Evolutionary conservation across 2,329 filamentous ascomycete genomes (phyloP).

Genomic region (Penicillium sp.): DNA sequence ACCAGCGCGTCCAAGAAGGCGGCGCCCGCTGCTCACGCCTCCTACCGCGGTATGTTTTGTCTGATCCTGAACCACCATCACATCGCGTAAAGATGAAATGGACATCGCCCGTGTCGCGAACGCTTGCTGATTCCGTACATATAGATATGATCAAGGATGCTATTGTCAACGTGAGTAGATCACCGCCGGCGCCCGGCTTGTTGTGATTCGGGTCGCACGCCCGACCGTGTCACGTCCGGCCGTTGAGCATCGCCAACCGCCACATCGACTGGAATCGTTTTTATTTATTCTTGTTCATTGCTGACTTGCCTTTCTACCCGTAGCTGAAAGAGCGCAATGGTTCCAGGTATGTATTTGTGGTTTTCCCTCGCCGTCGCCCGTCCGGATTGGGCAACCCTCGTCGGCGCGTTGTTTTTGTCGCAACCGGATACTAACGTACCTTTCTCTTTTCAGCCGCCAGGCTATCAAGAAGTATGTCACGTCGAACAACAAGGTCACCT

Average conservation of each 20-base stretch:
- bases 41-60: slow-evolving; percentile 63
- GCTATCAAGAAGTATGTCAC: slow-evolving; percentile 73
- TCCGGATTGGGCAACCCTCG: slow-evolving; percentile 13
- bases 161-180: slow-evolving; percentile 66
- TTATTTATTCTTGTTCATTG: slow-evolving; percentile 29
- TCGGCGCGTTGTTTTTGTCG: slow-evolving; percentile 25
- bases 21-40: slow-evolving; percentile 56
- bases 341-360: slow-evolving; percentile 59
- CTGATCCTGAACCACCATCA: slow-evolving; percentile 44
- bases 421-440: slow-evolving; percentile 31
- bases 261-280: slow-evolving; percentile 16
- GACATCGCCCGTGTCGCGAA: slow-evolving; percentile 50
- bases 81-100: slow-evolving; percentile 45
- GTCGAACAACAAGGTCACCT: slow-evolving; percentile 65
- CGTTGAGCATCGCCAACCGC: slow-evolving; percentile 25
- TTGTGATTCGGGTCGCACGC: slow-evolving; percentile 39
- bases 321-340: slow-evolving; percentile 70
- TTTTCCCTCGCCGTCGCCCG: slow-evolving; percentile 23
- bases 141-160: slow-evolving; percentile 73
- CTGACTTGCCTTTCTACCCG: slow-evolving; percentile 48
- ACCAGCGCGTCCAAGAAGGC: slow-evolving; percentile 59
- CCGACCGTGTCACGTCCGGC: slow-evolving; percentile 39
- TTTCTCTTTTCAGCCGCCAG: slow-evolving; percentile 56
- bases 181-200: slow-evolving; percentile 48
- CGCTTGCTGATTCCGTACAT: slow-evolving; percentile 51